phyloP scores from a whole-genome alignment of 164 flowering plant species.

The Tetracentron sinense region DNA sequence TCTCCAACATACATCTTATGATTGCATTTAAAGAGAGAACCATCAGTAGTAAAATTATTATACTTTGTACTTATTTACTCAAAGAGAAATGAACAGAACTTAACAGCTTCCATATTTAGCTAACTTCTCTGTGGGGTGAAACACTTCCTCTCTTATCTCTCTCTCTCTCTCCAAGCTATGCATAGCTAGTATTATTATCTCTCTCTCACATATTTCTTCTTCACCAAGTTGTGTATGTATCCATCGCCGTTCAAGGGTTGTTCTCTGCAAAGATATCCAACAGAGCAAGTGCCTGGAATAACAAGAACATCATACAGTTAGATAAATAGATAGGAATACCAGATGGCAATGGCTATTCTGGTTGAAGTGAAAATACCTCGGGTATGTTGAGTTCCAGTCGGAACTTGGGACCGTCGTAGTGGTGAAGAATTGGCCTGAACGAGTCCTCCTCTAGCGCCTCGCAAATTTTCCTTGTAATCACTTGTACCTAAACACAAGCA shows the following conservation, averaged over 20 bases:
- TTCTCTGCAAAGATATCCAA: conserved; percentile 57
- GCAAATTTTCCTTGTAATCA: conserved; percentile 64
- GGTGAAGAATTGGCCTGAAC: conserved; percentile 95
- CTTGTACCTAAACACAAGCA: conserved; percentile 55
- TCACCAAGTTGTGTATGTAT: background rate
- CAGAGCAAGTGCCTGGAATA: conserved; percentile 57
- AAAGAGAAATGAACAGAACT: no score
- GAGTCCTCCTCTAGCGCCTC: conserved; percentile 91
- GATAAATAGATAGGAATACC: background rate
- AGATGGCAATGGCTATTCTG: background rate
- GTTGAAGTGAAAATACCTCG: conserved; percentile 44
- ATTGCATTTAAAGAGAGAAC: no score
- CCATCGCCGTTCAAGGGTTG: background rate
- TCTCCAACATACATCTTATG: no score
- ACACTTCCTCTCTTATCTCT: background rate
- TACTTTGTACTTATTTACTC: no score
- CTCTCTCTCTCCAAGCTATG: no score
- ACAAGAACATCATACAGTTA: conserved; percentile 4
- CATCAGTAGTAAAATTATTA: no score
- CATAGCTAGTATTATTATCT: no score
- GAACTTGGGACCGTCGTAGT: conserved; percentile 97
- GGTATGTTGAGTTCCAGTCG: conserved; percentile 84
- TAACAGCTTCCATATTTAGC: no score
- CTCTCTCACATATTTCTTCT: no score
- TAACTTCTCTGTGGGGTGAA: no score